Percentiles rank a stretch among this genome's conserved stretches.
Conservation (phyloP, 495 filamentous ascomycete genomes). For the Aspergillus carlsbadensis region DNA sequence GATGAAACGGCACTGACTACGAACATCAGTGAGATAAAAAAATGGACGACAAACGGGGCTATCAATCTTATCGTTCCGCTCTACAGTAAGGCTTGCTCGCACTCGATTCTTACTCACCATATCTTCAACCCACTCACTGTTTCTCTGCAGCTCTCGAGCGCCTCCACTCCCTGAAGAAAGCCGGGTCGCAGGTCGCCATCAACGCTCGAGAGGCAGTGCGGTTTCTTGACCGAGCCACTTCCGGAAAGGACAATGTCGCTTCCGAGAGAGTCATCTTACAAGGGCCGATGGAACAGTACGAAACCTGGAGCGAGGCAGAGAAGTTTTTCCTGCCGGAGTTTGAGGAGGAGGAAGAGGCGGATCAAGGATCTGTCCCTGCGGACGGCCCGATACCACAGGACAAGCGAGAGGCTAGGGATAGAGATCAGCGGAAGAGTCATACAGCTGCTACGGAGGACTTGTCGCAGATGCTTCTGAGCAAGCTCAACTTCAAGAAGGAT, state of each 20-base stretch:
- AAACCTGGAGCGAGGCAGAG: conserved; percentile 62
- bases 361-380: conserved; percentile 16
- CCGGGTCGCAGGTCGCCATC: conserved; percentile 52
- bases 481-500: conserved; percentile 52
- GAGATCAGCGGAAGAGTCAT: conserved; percentile 17
- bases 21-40: conserved; percentile 67
- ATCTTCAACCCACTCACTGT: conserved; percentile 14
- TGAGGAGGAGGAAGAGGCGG: conserved; percentile 42
- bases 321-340: conserved; percentile 56
- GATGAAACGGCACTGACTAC: conserved; percentile 70
- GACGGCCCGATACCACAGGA: conserved; percentile 21
- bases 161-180: conserved; percentile 57
- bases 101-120: conserved; percentile 6
- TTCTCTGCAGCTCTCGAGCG: conserved; percentile 52
- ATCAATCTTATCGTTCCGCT: conserved; percentile 68
- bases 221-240: conserved; percentile 65
- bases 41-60: conserved; percentile 63
- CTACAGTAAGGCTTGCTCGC: conserved; percentile 52
- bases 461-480: conserved; percentile 52
- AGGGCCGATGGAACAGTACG: conserved; percentile 58
- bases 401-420: conserved; percentile 14
- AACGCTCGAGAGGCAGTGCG: conserved; percentile 64
- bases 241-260: conserved; percentile 49
- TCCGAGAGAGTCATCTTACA: conserved; percentile 51
- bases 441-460: conserved; percentile 34